These are phyloP conservation scores for Globisporangium splendens DNA, from an alignment of 352 stramenopile genomes.

Conservation along the genomic window DNA sequence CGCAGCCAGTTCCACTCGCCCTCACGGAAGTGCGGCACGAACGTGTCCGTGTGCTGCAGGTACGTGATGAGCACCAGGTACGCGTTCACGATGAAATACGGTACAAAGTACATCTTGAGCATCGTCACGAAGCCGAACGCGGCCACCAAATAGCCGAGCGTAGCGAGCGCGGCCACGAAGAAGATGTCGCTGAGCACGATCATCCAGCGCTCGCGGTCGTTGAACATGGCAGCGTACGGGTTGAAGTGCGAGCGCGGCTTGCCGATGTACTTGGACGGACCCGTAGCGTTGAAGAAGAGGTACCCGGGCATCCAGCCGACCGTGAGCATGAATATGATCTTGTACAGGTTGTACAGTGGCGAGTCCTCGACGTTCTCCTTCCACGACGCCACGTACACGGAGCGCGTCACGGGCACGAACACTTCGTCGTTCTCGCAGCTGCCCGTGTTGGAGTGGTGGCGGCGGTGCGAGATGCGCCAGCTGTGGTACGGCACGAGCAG, in stretches of 20 bases:
- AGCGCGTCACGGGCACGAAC: conserved; percentile 91
- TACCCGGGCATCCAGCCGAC: conserved; percentile 98
- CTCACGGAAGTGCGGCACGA: conserved; percentile 94
- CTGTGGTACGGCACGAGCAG: conserved; percentile 98
- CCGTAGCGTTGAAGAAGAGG: conserved; percentile 94
- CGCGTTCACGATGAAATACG: conserved; percentile 95
- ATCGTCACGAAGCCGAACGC: conserved; percentile 83
- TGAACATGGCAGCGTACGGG: conserved; percentile 93
- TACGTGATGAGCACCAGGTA: conserved; percentile 98
- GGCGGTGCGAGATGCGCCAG: conserved; percentile 95
- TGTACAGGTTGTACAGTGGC: conserved; percentile 92
- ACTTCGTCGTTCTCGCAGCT: conserved; percentile 96
- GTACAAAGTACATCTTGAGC: conserved; percentile 92
- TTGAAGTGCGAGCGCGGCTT: conserved; percentile 94
- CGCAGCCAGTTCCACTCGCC: conserved; percentile 96
- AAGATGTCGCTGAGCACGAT: conserved; percentile 91
- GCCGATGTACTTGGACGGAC: conserved; percentile 86
- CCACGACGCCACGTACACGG: conserved; percentile 53
- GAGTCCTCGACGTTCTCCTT: conserved; percentile 90
- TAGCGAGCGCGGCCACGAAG: conserved; percentile 70
- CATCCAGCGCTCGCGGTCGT: conserved; percentile 89
- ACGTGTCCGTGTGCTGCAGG: conserved; percentile 98
- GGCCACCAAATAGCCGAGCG: conserved; percentile 51
- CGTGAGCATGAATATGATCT: conserved; percentile 92
- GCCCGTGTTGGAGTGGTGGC: conserved; percentile 95